Evolutionary conservation across 2,329 filamentous ascomycete genomes (phyloP).

Genomic region (Hypoxylon sp.): DNA sequence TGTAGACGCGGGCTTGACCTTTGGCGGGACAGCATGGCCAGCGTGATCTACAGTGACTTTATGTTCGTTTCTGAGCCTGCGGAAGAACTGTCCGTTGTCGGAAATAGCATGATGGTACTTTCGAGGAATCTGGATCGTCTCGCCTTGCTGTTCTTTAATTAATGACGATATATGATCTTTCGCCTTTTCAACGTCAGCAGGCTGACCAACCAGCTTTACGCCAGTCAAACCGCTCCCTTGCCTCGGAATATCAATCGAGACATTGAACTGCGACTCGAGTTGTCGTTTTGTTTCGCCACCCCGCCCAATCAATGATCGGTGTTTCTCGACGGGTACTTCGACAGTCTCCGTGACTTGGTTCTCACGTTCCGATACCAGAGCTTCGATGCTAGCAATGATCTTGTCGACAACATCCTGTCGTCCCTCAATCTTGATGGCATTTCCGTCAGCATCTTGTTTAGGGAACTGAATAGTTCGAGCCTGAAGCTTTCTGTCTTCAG

Average conservation of each 20-base stretch:
- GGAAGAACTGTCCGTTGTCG: conserved; percentile 95
- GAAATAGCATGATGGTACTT: conserved; percentile 86
- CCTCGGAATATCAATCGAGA: conserved; percentile 91
- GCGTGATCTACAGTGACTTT: conserved; percentile 93
- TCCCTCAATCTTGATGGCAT: conserved; percentile 89
- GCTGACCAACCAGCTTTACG: conserved; percentile 86
- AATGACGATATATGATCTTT: conserved; percentile 86
- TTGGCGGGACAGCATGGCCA: conserved; percentile 81
- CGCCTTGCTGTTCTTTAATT: conserved; percentile 88
- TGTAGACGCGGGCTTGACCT: conserved; percentile 68
- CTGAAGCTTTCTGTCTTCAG: conserved; percentile 85
- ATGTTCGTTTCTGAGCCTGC: conserved; percentile 85
- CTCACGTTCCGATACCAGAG: conserved; percentile 85
- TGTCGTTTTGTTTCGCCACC: conserved; percentile 89
- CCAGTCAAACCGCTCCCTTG: conserved; percentile 87
- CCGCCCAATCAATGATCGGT: conserved; percentile 90
- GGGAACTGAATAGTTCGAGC: conserved; percentile 96
- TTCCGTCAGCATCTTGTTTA: conserved; percentile 85
- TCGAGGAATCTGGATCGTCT: conserved; percentile 87
- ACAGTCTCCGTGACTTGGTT: conserved; percentile 83
- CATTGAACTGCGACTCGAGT: conserved; percentile 87
- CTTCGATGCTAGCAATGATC: conserved; percentile 85
- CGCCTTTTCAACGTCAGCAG: conserved; percentile 84
- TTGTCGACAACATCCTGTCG: conserved; percentile 87
- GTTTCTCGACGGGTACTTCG: conserved; percentile 90